These are phyloP conservation scores for Rosa chinensis DNA, from an alignment of 306 rosid species.

Conservation along the genomic window DNA sequence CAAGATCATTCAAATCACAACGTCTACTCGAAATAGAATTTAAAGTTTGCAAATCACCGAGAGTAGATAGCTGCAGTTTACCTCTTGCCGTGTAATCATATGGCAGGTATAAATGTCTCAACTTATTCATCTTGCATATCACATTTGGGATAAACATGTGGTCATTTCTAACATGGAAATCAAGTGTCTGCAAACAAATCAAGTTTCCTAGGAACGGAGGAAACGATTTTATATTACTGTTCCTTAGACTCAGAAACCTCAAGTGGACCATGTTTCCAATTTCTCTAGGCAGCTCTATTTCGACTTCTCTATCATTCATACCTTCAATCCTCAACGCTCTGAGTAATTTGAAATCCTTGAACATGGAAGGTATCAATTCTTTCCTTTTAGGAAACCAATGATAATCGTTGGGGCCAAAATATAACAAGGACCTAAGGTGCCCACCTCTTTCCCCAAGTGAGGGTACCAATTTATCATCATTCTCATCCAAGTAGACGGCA, in stretches of 20 bases:
- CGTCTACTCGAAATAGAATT: constrained; percentile 28
- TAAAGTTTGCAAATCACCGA: constrained; percentile 35
- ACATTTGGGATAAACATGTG: constrained; percentile 11
- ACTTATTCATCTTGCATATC: constrained; percentile 32
- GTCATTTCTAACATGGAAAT: too few relatives aligned
- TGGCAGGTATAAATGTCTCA: constrained; percentile 64
- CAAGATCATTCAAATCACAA: constrained; percentile 36
- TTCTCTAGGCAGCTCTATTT: constrained; percentile 37
- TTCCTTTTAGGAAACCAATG: neutral
- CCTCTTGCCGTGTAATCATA: constrained; percentile 3
- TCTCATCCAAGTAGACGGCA: constrained; percentile 33
- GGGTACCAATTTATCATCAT: neutral
- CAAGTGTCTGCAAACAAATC: neutral
- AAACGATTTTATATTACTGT: too few relatives aligned
- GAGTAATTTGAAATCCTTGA: constrained; percentile 30
- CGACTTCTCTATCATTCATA: neutral
- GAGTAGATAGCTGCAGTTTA: constrained; percentile 25
- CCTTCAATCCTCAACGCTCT: constrained; percentile 55
- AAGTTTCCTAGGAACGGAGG: neutral
- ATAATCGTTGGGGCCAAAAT: neutral
- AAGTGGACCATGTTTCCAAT: constrained; percentile 12
- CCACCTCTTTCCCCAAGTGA: constrained; percentile 6
- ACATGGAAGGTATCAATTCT: constrained; percentile 3
- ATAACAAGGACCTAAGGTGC: constrained; percentile 37
- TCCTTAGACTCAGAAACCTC: neutral